A percentile compares a stretch with the other conserved stretches of the same genome.
Conservation (phyloP, 129 eudicot species). For the Flaveria linearis region DNA sequence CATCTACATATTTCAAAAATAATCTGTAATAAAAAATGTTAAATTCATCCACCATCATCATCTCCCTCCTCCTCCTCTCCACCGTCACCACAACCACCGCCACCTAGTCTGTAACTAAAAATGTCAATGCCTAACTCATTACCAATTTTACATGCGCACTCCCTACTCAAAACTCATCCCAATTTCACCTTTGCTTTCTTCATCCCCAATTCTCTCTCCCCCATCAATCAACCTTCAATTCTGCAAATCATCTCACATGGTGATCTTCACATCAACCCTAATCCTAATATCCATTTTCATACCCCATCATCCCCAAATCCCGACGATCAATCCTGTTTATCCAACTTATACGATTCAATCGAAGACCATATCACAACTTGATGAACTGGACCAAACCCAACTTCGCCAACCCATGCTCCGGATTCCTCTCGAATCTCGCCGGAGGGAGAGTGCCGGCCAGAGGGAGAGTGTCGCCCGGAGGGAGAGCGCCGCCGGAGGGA, state of each 20-base stretch:
- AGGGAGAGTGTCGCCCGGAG: too few species aligned
- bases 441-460: constrained; percentile 31
- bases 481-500: too few species aligned
- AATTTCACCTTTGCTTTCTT: constrained; percentile 11
- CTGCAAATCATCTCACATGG: constrained; percentile 15
- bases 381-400: constrained; percentile 73
- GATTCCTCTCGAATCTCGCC: constrained; percentile 58
- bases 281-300: constrained; percentile 32
- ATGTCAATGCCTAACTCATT: too few species aligned
- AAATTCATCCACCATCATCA: too few species aligned
- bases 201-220: constrained; percentile 12
- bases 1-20: too few species aligned
- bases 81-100: too few species aligned
- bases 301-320: constrained; percentile 64
- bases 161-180: constrained; percentile 9
- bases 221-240: not conserved
- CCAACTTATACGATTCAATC: constrained; percentile 59
- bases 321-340: constrained; percentile 68
- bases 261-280: constrained; percentile 1
- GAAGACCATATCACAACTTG: constrained; percentile 56
- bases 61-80: too few species aligned
- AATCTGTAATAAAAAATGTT: too few species aligned
- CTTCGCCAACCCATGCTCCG: constrained; percentile 70
- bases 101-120: too few species aligned
- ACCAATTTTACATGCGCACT: constrained; percentile 42